phyloP scores from a whole-genome alignment of 1,284 basidiomycete genomes.

The Papiliotrema nemorosa region DNA sequence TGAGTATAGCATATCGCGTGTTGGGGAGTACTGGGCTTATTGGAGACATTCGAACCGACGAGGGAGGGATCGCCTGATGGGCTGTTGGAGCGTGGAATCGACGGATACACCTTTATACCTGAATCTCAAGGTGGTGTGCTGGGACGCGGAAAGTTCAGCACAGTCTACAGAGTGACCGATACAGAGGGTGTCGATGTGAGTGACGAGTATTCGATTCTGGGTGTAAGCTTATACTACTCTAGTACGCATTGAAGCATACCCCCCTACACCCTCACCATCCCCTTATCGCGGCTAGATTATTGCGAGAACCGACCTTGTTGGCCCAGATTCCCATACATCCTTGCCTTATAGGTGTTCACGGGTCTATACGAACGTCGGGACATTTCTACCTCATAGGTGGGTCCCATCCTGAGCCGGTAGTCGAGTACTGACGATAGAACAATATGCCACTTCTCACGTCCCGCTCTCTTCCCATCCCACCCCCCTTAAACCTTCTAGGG shows the following conservation, averaged over 20 bases:
- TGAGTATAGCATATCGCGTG: too few species aligned
- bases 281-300: constrained; percentile 55
- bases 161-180: constrained; percentile 49
- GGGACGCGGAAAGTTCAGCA: constrained; percentile 53
- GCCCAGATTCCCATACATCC: constrained; percentile 56
- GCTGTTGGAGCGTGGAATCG: constrained; percentile 48
- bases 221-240: neutral
- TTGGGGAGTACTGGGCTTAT: neutral
- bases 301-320: constrained; percentile 56
- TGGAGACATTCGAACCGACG: neutral
- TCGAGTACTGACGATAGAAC: constrained; percentile 28
- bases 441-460: constrained; percentile 32
- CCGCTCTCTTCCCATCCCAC: constrained; percentile 29
- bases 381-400: constrained; percentile 58
- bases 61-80: constrained; percentile 33
- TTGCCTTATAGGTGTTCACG: constrained; percentile 55
- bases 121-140: constrained; percentile 37
- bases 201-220: neutral
- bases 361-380: constrained; percentile 55
- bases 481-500: constrained; percentile 50
- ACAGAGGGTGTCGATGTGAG: constrained; percentile 40
- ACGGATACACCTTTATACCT: constrained; percentile 48
- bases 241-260: constrained; percentile 58
- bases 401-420: constrained; percentile 8
- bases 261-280: constrained; percentile 58